Evolutionary conservation across 768 basidiomycete species (phyloP).

Genomic region (Leccinum aurantiacum): DNA sequence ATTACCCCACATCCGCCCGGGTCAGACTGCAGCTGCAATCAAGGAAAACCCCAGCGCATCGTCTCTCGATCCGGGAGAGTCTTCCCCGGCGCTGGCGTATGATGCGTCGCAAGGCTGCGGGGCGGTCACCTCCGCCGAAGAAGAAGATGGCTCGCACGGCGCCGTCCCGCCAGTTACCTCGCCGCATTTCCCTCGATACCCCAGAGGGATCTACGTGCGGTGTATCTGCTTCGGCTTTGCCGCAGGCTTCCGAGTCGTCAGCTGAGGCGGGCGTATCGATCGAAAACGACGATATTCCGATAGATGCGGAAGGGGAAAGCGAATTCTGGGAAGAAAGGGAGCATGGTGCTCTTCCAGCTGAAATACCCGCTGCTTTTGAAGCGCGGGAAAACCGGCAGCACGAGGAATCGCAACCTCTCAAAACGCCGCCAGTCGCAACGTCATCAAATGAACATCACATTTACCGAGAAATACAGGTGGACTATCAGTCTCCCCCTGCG

Average conservation of each 20-base stretch:
- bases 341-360: background rate
- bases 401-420: background rate
- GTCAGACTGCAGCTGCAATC: background rate
- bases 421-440: background rate
- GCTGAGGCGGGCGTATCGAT: background rate
- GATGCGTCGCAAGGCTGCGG: background rate
- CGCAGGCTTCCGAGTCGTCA: background rate
- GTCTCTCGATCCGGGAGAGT: background rate
- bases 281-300: background rate
- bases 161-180: slow-evolving; percentile 23
- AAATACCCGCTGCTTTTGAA: background rate
- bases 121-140: slow-evolving; percentile 5
- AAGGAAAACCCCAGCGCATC: background rate
- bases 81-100: background rate
- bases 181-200: slow-evolving; percentile 8
- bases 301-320: slow-evolving; percentile 1
- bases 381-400: background rate
- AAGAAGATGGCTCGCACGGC: slow-evolving; percentile 30
- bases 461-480: background rate
- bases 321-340: background rate
- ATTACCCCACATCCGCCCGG: slow-evolving; percentile 13
- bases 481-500: background rate
- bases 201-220: background rate
- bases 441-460: background rate
- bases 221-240: background rate